A percentile compares a stretch with the other conserved stretches of the same genome.
Evolutionary conservation across 2,329 filamentous ascomycete genomes (phyloP).

Genomic region (Gliomastix tumulicola): DNA sequence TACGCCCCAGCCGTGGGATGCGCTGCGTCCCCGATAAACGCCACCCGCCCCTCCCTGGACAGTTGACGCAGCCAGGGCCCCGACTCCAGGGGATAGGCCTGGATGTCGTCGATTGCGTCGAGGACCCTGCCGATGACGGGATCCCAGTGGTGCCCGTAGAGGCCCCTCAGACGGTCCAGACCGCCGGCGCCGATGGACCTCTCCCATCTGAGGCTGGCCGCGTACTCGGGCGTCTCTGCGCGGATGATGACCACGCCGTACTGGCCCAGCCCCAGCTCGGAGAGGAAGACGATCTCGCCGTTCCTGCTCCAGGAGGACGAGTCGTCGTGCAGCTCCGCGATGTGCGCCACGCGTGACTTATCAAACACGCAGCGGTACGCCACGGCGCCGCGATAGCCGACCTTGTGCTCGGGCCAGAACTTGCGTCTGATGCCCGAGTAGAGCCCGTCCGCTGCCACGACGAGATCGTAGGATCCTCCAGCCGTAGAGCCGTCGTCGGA

Average conservation of each 20-base stretch:
- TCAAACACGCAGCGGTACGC: not conserved
- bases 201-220: not conserved
- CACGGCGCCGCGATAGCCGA: not conserved
- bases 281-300: not conserved
- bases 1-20: not conserved
- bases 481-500: not conserved
- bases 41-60: not conserved
- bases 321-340: not conserved
- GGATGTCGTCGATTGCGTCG: not conserved
- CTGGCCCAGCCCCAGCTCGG: not conserved
- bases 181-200: not conserved
- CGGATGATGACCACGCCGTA: not conserved
- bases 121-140: not conserved
- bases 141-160: not conserved
- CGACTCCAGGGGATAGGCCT: not conserved
- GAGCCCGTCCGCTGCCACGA: not conserved
- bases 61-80: not conserved
- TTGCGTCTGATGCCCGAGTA: not conserved
- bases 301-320: not conserved
- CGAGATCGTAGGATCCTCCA: not conserved
- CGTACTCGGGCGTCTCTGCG: not conserved
- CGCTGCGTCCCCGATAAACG: not conserved
- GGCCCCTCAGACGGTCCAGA: not conserved
- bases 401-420: not conserved
- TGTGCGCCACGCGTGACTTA: not conserved